Evolutionary conservation across 1,284 basidiomycete genomes (phyloP).

Genomic region (Marasmius fiardii): DNA sequence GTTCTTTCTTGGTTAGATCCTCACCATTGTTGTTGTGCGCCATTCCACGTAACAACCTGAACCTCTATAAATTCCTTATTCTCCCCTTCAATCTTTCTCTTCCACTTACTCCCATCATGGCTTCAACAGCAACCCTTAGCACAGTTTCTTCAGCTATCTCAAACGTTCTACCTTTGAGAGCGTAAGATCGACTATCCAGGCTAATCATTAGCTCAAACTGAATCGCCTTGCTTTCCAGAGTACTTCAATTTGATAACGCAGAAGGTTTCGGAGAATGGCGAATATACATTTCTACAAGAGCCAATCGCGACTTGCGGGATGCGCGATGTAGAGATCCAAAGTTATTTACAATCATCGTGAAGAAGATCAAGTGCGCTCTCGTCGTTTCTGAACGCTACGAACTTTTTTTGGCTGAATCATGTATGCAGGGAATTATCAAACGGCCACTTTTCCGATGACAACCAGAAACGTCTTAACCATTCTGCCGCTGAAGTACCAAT

Average conservation of each 20-base stretch:
- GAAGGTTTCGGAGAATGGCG: conserved; percentile 53
- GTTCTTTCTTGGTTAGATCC: too few species aligned
- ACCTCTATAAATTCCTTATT: too few species aligned
- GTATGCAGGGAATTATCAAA: conserved; percentile 56
- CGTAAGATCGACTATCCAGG: too few species aligned
- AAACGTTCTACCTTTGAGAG: too few species aligned
- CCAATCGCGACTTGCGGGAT: conserved; percentile 39
- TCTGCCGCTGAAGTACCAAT: conserved; percentile 47
- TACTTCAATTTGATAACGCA: conserved; percentile 47
- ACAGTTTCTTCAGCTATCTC: too few species aligned
- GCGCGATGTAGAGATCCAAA: conserved; percentile 34
- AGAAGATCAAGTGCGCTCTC: conserved; percentile 54
- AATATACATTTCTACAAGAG: conserved; percentile 44
- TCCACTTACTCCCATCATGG: too few species aligned
- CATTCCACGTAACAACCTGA: too few species aligned
- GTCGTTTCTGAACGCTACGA: neutral
- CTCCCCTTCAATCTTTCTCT: too few species aligned
- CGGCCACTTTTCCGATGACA: conserved; percentile 65
- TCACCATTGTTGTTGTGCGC: too few species aligned
- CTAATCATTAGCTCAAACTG: too few species aligned
- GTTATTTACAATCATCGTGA: conserved; percentile 45
- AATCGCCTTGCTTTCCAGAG: conserved; percentile 16
- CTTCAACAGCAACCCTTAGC: too few species aligned
- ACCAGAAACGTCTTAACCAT: conserved; percentile 59
- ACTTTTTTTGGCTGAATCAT: conserved; percentile 1